Base-by-base conservation (phyloP, 352 stramenopile genomes). In the Phytophthora parvispora region DNA sequence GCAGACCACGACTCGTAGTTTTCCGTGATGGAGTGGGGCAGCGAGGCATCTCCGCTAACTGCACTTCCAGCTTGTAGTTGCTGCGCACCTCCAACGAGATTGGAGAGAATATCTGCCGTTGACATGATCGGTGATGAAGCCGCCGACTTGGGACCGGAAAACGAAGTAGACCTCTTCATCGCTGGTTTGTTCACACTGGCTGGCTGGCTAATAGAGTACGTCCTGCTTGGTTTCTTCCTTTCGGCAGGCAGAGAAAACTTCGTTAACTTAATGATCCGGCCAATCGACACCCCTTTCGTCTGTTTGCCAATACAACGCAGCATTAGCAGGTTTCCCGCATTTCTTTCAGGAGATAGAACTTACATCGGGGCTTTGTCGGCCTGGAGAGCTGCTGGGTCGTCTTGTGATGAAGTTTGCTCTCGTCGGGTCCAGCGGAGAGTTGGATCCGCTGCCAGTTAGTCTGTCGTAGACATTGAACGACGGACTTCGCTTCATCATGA, bases 1-100 rank as follows among this genome's bases (percentile, higher is more conserved):
- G 80, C 66, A 12, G 77, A 75, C 78, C 79, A 92, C 4, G 75
- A 74, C 42, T 90, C 75, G 43, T 88, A 89, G 27, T 90, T 89
- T 22, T 86, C 59, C 7, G 84, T 54, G 61, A 89, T 78, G 6
- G 66, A 77, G 22, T 79, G 73, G 2, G 72, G 72, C 29, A 38
- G 20, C 8, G 56, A 34, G n/a, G 40, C 29, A 67, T 68, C 43
- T 50, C 34, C 31, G 18, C 48, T 54, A 27, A 24, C 24, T 6
- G 51, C 6, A 60, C 25, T 6, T 43, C 48, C 31, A 47, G 38
- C 32, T 25, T 49, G 25, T 22, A 32, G 7, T 45, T 45, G 29
- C n/a, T 47, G 32, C 28, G 36, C 32, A 8, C 28, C 42, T 25
- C 34, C 22, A 40, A 31, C 29, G 10, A 67, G 47, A 22, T 47